A percentile compares a stretch with the other conserved stretches of the same genome.
phyloP scores from a whole-genome alignment of 257 asterid species.

The Anisodus acutangulus region DNA sequence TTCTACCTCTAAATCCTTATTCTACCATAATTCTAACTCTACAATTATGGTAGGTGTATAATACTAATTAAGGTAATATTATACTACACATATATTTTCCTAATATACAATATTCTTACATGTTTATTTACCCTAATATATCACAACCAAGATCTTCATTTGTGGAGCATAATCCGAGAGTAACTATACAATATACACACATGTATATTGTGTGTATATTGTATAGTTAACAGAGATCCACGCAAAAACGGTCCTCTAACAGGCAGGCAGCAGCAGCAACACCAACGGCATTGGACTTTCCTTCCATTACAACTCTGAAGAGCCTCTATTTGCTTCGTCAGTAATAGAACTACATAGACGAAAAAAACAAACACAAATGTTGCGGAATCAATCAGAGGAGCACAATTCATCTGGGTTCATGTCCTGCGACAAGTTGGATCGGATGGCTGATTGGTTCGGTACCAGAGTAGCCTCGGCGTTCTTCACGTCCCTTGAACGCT shows the following conservation, averaged over 20 bases:
- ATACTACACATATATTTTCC: too few relatives aligned
- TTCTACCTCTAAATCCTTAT: too few relatives aligned
- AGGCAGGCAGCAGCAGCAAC: background rate
- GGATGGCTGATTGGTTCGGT: constrained; percentile 42
- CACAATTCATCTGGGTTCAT: constrained; percentile 28
- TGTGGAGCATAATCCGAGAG: too few relatives aligned
- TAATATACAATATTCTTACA: too few relatives aligned
- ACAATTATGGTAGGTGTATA: too few relatives aligned
- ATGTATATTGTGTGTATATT: too few relatives aligned
- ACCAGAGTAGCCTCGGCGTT: constrained; percentile 40
- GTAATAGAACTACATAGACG: background rate
- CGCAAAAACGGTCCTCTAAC: background rate
- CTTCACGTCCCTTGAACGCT: constrained; percentile 41
- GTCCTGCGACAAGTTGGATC: constrained; percentile 41
- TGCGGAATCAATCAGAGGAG: constrained; percentile 28
- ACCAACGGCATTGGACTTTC: background rate
- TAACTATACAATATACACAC: too few relatives aligned
- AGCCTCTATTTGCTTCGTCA: background rate
- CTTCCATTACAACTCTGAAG: background rate
- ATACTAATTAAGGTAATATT: too few relatives aligned
- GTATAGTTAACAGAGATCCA: too few relatives aligned
- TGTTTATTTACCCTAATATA: too few relatives aligned
- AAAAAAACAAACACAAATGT: background rate
- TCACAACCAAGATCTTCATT: too few relatives aligned
- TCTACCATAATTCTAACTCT: too few relatives aligned